Percentiles rank a stretch among this genome's conserved stretches.
phyloP scores from a whole-genome alignment of 139 green algal genomes.

The Deuterostichococcus epilithicus region DNA sequence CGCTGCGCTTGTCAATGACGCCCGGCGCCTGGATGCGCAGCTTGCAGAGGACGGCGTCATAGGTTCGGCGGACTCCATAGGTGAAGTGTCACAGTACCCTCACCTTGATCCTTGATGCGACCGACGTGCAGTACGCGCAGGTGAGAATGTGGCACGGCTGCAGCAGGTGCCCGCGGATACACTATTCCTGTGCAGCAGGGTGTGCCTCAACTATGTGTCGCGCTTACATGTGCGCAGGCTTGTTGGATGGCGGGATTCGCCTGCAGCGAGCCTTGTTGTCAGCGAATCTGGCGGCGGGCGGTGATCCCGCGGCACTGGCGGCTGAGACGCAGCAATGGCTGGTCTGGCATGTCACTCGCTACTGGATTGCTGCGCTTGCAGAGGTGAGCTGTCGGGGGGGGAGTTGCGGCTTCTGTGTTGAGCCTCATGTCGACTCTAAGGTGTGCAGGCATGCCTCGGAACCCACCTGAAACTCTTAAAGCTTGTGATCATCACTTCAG shows the following conservation, averaged over 20 bases:
- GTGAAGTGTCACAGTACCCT: no score
- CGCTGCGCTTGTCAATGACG: not conserved
- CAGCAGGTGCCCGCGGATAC: no score
- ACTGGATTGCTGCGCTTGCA: not conserved
- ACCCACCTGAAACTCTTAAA: no score
- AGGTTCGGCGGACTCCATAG: not conserved
- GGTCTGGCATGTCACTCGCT: not conserved
- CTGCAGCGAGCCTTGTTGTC: not conserved
- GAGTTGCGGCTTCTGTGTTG: not conserved
- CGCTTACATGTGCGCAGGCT: not conserved
- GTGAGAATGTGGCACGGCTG: no score
- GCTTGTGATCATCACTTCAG: no score
- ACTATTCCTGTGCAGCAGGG: no score
- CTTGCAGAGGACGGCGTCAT: not conserved
- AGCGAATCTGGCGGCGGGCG: not conserved
- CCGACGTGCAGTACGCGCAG: no score
- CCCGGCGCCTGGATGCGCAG: not conserved
- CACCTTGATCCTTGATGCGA: no score
- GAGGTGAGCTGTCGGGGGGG: not conserved
- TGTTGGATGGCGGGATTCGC: not conserved
- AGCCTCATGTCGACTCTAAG: not conserved
- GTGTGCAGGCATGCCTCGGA: no score
- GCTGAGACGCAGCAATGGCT: not conserved
- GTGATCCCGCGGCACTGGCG: no score
- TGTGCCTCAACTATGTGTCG: no score